A percentile compares a stretch with the other conserved stretches of the same genome.
phyloP scores from a whole-genome alignment of 2,329 filamentous ascomycete species.

The Periconia macrospinosa region DNA sequence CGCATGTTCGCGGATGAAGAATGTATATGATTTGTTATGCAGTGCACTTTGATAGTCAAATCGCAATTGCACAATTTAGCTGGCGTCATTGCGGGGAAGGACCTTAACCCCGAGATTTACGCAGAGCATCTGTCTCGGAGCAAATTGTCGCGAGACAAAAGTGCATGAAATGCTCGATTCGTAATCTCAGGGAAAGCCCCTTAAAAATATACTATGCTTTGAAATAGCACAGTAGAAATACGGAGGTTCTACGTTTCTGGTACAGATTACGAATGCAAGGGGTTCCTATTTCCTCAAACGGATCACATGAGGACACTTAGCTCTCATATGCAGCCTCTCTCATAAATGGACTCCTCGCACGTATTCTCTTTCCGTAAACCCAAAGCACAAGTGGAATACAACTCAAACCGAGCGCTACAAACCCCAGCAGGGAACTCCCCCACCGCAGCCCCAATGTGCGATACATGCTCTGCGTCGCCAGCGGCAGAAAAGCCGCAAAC shows the following conservation, averaged over 20 bases:
- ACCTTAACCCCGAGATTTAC: too few species aligned
- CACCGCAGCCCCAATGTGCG: conserved; percentile 51
- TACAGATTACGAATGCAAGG: too few species aligned
- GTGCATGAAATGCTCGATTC: too few species aligned
- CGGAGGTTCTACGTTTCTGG: too few species aligned
- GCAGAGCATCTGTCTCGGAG: too few species aligned
- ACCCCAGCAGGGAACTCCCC: conserved; percentile 52
- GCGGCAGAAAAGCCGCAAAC: conserved; percentile 51
- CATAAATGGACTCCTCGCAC: conserved; percentile 44
- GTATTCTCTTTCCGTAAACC: conserved; percentile 45
- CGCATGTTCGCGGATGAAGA: too few species aligned
- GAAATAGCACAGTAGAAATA: too few species aligned
- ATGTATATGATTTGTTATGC: too few species aligned
- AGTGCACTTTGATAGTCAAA: not conserved
- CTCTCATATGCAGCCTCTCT: conserved; percentile 27
- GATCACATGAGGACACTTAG: not conserved
- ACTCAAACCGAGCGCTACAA: conserved; percentile 48
- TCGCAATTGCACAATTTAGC: not conserved
- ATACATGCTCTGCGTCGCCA: conserved; percentile 54
- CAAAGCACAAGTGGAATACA: conserved; percentile 51
- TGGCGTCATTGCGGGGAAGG: not conserved
- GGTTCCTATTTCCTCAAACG: not conserved
- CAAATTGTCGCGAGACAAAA: too few species aligned
- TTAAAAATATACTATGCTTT: too few species aligned
- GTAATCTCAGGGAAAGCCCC: too few species aligned